Evolutionary conservation across 768 basidiomycete species (phyloP), one percentile per base, ranked within the genome.

Genomic region (Hydnum rufescens): DNA sequence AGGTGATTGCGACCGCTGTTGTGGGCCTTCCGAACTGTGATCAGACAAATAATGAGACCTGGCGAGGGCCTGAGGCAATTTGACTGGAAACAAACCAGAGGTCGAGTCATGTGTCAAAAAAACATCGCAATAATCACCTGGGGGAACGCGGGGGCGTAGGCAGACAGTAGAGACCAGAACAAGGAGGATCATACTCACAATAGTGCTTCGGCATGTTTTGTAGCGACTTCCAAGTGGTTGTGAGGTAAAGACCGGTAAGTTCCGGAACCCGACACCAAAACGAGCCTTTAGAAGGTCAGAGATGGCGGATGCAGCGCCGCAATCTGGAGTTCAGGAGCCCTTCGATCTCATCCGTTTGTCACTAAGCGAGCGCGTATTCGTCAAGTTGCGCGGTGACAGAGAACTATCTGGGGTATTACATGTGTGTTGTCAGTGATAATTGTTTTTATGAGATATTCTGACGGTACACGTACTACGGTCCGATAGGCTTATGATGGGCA

Each of bases 401-500:
- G 83, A 95, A 60, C 69, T 99, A 43, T 78, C 81, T 3, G 93
- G 93, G 5, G 77, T 93, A 58, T 70, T 99, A 44, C 93, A 99
- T 68, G 95, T 93, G 61, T 47, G 84, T 60, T 39, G 13, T 13
- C 13, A 39, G 13, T 39, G 36, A 39, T 13, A 13, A 22, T 22
- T 13, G 13, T 1, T 39, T 39, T 39, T 22, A 13, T n/a, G n/a
- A n/a, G n/a, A 13, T 31, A 4, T 16, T 18, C 26, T 29, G 36
- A 48, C 36, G 13, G 5, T 43, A 26, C 31, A 34, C 19, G 34
- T 5, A 31, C 36, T 31, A 32, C 30, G n/a, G n/a, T n/a, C n/a
- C n/a, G n/a, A 42, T 61, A 99, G 95, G 95, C 95, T 22, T 97
- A 97, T 62, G 95, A 99, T 68, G 95, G 92, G n/a, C 95, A 97